Evolutionary conservation across 352 stramenopile species (phyloP), one percentile per base, ranked within the genome.

Genomic region (Pilasporangium apinafurcum): DNA sequence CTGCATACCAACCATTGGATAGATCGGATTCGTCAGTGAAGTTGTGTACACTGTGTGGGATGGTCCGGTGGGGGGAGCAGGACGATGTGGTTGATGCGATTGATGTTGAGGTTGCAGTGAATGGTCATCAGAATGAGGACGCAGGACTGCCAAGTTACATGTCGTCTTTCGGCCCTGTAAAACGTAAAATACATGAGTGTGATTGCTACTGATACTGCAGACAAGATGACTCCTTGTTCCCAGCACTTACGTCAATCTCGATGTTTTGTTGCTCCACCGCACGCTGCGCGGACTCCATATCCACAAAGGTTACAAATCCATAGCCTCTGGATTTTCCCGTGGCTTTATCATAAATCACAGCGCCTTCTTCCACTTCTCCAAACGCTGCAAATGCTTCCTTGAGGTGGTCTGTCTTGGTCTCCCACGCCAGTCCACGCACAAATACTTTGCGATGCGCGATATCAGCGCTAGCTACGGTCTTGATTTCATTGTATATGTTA

Each of bases 401-500:
- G 33, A 91, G 52, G 20, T 47, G 33, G 32, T 84, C 66, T 26
- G 50, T 64, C 45, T 59, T 71, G 22, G 66, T 83, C 50, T 84
- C 59, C 63, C 63, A 77, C 27, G 78, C 58, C 33, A 91, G 62
- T 10, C 68, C 70, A 36, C 64, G 63, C 52, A 91, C 68, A 53
- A 85, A 82, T 29, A 91, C 65, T 48, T 86, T 86, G 52, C 79
- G 65, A 41, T 85, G 68, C 31, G 54, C 51, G n/a, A 86, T 39
- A 55, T 78, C 65, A 21, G 56, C 58, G 39, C 62, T 81, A 16
- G 59, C 71, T 49, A 68, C 59, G 21, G 60, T 49, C 56, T 79
- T 83, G 44, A 91, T 66, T 53, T 78, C 66, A 36, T 68, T 47
- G 39, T 74, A 68, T 41, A 91, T 59, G 26, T 62, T 53, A 32